Evolutionary conservation across 768 basidiomycete genomes (phyloP).

Genomic region (Suillus placidus): DNA sequence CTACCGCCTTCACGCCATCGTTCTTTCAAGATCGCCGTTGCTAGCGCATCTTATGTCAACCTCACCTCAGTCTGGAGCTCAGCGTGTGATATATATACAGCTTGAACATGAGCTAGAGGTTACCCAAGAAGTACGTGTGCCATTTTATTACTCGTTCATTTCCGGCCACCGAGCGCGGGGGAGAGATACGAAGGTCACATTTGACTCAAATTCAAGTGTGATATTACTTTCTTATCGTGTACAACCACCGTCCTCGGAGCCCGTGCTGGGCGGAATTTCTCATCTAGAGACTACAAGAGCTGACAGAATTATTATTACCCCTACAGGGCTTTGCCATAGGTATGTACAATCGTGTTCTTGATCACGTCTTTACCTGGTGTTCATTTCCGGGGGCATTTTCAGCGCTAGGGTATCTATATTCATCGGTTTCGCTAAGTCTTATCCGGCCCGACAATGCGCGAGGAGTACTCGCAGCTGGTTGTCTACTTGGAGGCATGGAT

Average conservation of each 20-base stretch:
- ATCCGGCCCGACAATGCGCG: conserved; percentile 81
- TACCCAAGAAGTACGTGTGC: conserved; percentile 74
- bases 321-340: conserved; percentile 75
- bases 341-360: conserved; percentile 31
- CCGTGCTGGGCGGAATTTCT: conserved; percentile 23
- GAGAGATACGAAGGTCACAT: conserved; percentile 20
- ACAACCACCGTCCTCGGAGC: conserved; percentile 23
- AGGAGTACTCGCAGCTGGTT: conserved; percentile 82
- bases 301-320: conserved; percentile 24
- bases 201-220: conserved; percentile 22
- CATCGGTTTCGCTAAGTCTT: conserved; percentile 65
- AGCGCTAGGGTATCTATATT: conserved; percentile 85
- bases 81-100: conserved; percentile 72
- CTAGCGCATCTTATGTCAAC: conserved; percentile 88
- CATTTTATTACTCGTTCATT: conserved; percentile 29
- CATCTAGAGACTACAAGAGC: conserved; percentile 9
- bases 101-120: conserved; percentile 81
- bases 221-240: conserved; percentile 19
- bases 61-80: conserved; percentile 64
- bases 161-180: conserved; percentile 31
- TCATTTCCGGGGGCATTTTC: conserved; percentile 25
- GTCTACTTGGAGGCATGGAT: conserved; percentile 85
- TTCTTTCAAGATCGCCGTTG: conserved; percentile 85
- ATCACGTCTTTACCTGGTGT: conserved; percentile 13
- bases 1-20: conserved; percentile 82